Base-by-base conservation (phyloP, 495 filamentous ascomycete species). In the Trichoderma virens region DNA sequence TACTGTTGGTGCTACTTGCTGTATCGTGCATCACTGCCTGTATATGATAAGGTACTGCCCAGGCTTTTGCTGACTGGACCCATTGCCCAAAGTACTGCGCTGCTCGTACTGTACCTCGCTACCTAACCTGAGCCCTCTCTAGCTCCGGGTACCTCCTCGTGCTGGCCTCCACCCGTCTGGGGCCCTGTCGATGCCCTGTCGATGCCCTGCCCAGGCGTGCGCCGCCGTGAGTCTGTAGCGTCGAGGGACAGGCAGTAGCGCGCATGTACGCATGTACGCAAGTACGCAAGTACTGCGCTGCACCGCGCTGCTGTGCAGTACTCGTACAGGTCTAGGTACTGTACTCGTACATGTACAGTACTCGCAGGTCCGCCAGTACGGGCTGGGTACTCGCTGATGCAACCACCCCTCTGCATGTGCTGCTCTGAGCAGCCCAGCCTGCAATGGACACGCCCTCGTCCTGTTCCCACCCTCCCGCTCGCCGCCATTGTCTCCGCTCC, bases 401-500 rank as follows among this genome's bases (percentile, higher is more conserved):
- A 20, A 7, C 9, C 51, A 27, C 25, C 51, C 51, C 23, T 23
- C 51, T n/a, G 14, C 23, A 1, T 56, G 23, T 5, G n/a, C n/a
- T n/a, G n/a, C n/a, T n/a, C n/a, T n/a, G n/a, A n/a, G n/a, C n/a
- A n/a, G n/a, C n/a, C n/a, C n/a, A n/a, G n/a, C n/a, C n/a, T 35
- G 32, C 25, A 28, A 5, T 3, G 1, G 3, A 8, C 51, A 56
- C 51, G 51, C 51, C 51, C 51, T 28, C 23, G 25, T 8, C 51
- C 25, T 56, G 51, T 56, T 56, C 51, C 51, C 51, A 56, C 51
- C 51, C 51, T 56, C 51, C 51, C 51, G 51, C 51, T 56, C 51
- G 51, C 51, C 51, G 51, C 51, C 51, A 56, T 56, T 56, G 51
- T 56, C 51, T 56, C 51, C 51, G 51, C 51, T 56, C 51, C 51